Evolutionary conservation across 495 filamentous ascomycete species (phyloP).

Genomic region (Terfezia boudieri): DNA sequence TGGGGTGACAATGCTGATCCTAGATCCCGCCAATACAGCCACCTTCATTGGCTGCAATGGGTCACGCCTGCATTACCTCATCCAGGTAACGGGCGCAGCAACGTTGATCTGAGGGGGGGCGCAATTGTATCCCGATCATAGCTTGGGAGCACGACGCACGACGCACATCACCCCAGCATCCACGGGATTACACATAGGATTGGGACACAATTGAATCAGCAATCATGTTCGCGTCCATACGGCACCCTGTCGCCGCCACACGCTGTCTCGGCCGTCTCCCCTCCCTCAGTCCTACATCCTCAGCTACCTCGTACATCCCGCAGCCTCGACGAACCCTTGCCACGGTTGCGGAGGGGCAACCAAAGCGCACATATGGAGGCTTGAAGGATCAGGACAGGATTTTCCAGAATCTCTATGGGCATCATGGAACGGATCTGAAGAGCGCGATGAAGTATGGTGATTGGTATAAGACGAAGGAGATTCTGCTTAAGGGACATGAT

Average conservation of each 20-base stretch:
- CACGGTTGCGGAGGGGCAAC: constrained; percentile 62
- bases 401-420: constrained; percentile 93
- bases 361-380: constrained; percentile 52
- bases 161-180: too few species aligned
- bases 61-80: too few species aligned
- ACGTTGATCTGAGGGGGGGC: too few species aligned
- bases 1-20: too few species aligned
- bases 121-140: too few species aligned
- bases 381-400: constrained; percentile 90
- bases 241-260: not conserved
- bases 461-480: constrained; percentile 99
- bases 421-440: constrained; percentile 75
- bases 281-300: not conserved
- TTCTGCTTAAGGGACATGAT: constrained; percentile 84
- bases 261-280: not conserved
- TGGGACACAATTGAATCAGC: too few species aligned
- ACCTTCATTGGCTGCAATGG: too few species aligned
- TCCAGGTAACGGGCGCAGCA: too few species aligned
- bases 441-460: constrained; percentile 95
- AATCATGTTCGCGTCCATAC: not conserved
- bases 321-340: constrained; percentile 31
- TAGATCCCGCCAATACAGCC: too few species aligned
- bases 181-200: too few species aligned
- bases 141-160: too few species aligned
- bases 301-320: not conserved